Percentiles rank a stretch among this genome's conserved stretches.
phyloP scores from a whole-genome alignment of 1,284 basidiomycete species.

The Tilletiopsis washingtonensis region DNA sequence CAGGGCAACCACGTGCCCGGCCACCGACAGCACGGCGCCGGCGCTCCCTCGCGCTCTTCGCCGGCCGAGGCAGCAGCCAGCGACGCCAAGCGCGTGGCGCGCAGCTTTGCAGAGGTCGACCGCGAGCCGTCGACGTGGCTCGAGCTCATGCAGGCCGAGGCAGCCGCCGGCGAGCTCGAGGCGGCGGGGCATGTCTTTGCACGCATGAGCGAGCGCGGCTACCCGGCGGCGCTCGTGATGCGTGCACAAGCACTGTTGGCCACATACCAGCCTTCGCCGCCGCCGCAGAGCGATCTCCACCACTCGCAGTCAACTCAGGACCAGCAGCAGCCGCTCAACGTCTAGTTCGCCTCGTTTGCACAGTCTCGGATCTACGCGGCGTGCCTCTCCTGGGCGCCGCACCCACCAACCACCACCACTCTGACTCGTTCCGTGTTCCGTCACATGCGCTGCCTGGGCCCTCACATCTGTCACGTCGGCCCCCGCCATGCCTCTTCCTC shows the following conservation, averaged over 20 bases:
- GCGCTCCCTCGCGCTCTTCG: conserved; percentile 5
- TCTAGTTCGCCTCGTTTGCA: too few relatives aligned
- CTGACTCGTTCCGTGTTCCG: too few relatives aligned
- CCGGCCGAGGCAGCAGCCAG: background rate
- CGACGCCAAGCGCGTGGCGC: background rate
- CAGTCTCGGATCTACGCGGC: too few relatives aligned
- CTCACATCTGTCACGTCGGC: too few relatives aligned
- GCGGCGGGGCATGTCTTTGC: conserved; percentile 65
- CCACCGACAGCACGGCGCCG: conserved; percentile 47
- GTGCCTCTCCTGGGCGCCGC: too few relatives aligned
- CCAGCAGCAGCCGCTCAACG: too few relatives aligned
- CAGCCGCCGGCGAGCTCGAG: conserved; percentile 66
- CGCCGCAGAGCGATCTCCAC: too few relatives aligned
- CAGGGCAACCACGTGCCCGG: conserved; percentile 69
- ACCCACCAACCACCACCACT: too few relatives aligned
- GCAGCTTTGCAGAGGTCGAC: conserved; percentile 61
- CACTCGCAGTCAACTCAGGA: too few relatives aligned
- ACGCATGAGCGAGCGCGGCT: conserved; percentile 62
- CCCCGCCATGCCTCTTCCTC: too few relatives aligned
- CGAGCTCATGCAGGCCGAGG: conserved; percentile 86
- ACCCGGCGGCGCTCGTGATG: conserved; percentile 47
- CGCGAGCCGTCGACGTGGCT: conserved; percentile 86
- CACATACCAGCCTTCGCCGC: too few relatives aligned
- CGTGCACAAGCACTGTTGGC: conserved; percentile 30
- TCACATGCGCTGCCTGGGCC: too few relatives aligned